phyloP scores from a whole-genome alignment of 106 monocot species.

The Allium cepa region DNA sequence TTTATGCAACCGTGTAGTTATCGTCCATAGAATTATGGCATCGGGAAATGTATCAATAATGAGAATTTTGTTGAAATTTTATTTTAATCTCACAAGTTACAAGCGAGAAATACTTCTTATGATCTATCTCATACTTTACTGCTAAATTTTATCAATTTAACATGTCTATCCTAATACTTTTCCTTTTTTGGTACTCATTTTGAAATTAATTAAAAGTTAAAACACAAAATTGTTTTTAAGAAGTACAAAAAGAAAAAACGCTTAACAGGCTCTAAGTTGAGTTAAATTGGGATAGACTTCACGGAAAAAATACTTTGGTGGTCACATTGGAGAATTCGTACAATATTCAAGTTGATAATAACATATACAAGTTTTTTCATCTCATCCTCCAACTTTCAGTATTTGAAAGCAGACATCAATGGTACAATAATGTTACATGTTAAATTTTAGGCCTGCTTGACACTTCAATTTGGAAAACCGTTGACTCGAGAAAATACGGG shows the following conservation, averaged over 20 bases:
- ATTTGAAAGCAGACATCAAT: background rate
- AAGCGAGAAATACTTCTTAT: no score
- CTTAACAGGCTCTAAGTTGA: no score
- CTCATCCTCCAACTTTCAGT: background rate
- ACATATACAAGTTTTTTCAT: background rate
- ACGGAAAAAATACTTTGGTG: background rate
- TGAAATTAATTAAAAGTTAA: no score
- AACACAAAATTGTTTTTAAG: no score
- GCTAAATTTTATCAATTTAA: no score
- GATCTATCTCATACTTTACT: no score
- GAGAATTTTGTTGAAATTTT: background rate
- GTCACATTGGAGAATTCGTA: background rate
- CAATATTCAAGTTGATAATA: background rate
- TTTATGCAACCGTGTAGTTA: background rate
- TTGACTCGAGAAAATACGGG: conserved; percentile 40
- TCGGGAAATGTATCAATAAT: background rate
- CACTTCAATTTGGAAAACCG: conserved; percentile 34
- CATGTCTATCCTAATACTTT: no score
- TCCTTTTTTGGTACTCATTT: no score
- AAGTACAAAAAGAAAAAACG: no score
- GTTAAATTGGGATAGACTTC: background rate
- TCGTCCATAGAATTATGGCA: background rate
- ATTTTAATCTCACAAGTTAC: background rate
- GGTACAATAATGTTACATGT: background rate
- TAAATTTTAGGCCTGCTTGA: conserved; percentile 18